Evolutionary conservation across 768 basidiomycete species (phyloP), one percentile per base, ranked within the genome.

Genomic region (Mycena haematopus): DNA sequence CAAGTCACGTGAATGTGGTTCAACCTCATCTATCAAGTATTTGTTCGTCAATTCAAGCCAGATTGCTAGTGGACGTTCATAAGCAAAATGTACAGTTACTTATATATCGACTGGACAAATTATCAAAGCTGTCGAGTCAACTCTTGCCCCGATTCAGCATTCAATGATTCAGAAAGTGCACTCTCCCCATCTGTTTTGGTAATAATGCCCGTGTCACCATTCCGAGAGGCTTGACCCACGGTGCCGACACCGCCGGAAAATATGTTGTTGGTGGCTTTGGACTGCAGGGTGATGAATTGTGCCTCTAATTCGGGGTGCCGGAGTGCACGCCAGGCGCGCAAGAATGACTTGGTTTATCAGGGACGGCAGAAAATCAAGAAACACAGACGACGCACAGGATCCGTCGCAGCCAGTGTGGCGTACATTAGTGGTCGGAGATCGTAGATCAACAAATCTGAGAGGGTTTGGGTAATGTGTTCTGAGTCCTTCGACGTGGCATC

Each of bases 351-450:
- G 4, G 59, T 29, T 19, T 29, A 36, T 52, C 15, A 38, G 33
- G 13, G 13, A 36, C 9, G 19, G 14, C 1, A 36, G 19, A 6
- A 11, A 21, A 21, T 22, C 1, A 21, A 29, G 29, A 51, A 10
- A 31, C 22, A 40, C 8, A 10, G 11, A 1, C n/a, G 19, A 61
- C 59, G 45, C 40, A 62, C 60, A 17, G 54, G 54, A 42, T 62
- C 60, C 7, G 60, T 56, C 13, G 40, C 53, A 35, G 60, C 60
- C 17, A 62, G 47, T 4, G 50, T n/a, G 35, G 27, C 45, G 21
- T 62, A 62, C n/a, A 62, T 35, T 27, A 62, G 22, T 31, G 60
- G 60, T 15, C 60, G 53, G 22, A 55, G 40, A 35, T 27, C 14
- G 15, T 62, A 62, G 10, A 52, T 25, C 22, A 52, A 36, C 38